Conservation (phyloP, 129 eudicot species). For the Kitagawia praeruptora region DNA sequence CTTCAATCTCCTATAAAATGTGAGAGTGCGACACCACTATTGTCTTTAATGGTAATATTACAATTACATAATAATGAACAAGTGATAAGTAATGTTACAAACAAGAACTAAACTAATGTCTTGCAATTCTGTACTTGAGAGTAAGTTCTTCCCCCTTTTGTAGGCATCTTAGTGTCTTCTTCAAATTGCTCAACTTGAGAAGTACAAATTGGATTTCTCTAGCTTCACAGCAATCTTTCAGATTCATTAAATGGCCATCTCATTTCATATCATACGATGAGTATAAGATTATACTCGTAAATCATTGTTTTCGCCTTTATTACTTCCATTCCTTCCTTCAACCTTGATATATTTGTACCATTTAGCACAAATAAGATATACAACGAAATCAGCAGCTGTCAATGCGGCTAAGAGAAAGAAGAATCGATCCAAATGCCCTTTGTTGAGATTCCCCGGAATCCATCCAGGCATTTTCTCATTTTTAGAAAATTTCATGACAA, state of each 20-base stretch:
- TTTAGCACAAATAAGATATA: constrained; percentile 53
- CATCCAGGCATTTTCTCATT: constrained; percentile 57
- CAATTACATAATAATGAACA: background rate
- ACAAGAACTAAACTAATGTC: background rate
- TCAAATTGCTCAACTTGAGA: constrained; percentile 13
- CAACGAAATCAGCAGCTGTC: constrained; percentile 60
- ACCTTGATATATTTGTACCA: constrained; percentile 58
- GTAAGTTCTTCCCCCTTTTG: background rate
- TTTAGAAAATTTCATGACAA: constrained; percentile 59
- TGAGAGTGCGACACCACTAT: background rate
- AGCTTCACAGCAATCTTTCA: constrained; percentile 13
- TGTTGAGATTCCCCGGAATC: constrained; percentile 84
- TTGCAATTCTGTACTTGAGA: background rate
- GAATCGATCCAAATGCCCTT: constrained; percentile 68
- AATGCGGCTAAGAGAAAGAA: constrained; percentile 58
- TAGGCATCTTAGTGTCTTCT: background rate
- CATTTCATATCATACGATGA: background rate
- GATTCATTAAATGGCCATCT: background rate
- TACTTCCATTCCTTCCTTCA: constrained; percentile 41
- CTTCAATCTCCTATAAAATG: background rate
- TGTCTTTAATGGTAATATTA: background rate
- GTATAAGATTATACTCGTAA: background rate
- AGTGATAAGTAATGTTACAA: background rate
- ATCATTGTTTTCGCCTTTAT: background rate
- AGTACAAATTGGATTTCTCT: constrained; percentile 4